These are phyloP conservation scores for Fusarium sp. DNA, from an alignment of 2,329 filamentous ascomycete species.

Conservation along the genomic window DNA sequence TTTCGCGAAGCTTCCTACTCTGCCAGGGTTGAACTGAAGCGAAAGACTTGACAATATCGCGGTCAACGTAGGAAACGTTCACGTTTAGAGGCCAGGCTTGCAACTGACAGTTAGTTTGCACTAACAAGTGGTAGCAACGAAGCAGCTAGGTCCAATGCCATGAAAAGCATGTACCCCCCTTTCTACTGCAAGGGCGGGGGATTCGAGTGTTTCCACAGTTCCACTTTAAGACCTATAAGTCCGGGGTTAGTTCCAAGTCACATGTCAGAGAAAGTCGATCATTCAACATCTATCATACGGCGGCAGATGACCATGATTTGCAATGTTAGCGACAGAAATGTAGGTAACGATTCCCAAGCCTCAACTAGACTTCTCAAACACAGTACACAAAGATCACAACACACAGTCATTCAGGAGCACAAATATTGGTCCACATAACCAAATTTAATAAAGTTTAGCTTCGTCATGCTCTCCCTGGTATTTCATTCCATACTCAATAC, in stretches of 20 bases:
- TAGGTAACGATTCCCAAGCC: neutral
- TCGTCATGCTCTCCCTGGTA: constrained; percentile 26
- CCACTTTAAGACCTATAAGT: constrained; percentile 19
- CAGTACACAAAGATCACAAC: neutral
- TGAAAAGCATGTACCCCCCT: neutral
- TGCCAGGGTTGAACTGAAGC: constrained; percentile 27
- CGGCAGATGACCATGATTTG: neutral
- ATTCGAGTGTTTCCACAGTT: constrained; percentile 1
- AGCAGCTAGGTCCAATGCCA: neutral
- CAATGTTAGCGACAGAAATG: neutral
- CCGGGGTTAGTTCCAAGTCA: constrained; percentile 36
- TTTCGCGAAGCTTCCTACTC: constrained; percentile 24
- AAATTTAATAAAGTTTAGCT: constrained; percentile 1
- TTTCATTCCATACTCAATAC: constrained; percentile 26
- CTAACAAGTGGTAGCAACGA: neutral
- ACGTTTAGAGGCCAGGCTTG: constrained; percentile 9
- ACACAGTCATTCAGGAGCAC: neutral
- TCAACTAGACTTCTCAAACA: neutral
- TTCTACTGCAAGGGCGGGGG: constrained; percentile 21
- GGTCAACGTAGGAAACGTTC: neutral
- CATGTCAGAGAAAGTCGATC: constrained; percentile 16
- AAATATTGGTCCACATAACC: neutral
- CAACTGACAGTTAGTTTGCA: neutral
- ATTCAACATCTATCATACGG: neutral
- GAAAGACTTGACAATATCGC: constrained; percentile 33